These are phyloP conservation scores for Xylaria sp. DNA, from an alignment of 2,329 filamentous ascomycete genomes.

Conservation along the genomic window DNA sequence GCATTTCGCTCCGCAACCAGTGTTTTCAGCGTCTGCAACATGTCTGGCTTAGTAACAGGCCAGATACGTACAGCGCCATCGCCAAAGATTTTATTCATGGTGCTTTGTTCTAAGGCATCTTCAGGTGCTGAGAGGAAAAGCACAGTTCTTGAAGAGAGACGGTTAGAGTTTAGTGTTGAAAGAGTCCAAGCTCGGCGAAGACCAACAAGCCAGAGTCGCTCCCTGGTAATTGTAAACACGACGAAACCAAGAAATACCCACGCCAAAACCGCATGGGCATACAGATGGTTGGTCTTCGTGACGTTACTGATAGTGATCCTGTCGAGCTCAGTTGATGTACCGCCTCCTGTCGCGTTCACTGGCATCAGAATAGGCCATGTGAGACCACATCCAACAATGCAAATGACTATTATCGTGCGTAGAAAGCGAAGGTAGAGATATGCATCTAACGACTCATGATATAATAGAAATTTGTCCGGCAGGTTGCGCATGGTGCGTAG, in stretches of 20 bases:
- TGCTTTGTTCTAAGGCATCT: conserved; percentile 78
- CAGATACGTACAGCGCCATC: conserved; percentile 83
- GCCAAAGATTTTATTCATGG: conserved; percentile 81
- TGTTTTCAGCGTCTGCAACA: conserved; percentile 80
- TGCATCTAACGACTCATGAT: conserved; percentile 88
- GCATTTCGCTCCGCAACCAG: conserved; percentile 81
- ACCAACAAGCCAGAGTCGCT: conserved; percentile 93
- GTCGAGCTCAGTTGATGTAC: conserved; percentile 71
- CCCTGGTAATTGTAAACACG: conserved; percentile 88
- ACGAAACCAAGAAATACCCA: conserved; percentile 90
- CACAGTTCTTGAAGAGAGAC: conserved; percentile 90
- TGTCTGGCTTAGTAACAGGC: conserved; percentile 79
- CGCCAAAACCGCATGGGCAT: conserved; percentile 82
- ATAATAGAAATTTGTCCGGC: conserved; percentile 81
- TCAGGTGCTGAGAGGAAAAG: conserved; percentile 89
- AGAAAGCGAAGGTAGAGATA: conserved; percentile 91
- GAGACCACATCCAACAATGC: conserved; percentile 80
- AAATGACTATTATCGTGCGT: conserved; percentile 79
- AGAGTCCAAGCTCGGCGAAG: conserved; percentile 93
- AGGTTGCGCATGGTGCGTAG: conserved; percentile 55
- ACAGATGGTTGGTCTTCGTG: conserved; percentile 73
- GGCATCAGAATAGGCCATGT: conserved; percentile 89
- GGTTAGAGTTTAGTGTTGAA: conserved; percentile 82
- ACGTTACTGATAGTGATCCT: conserved; percentile 67
- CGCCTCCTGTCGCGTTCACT: conserved; percentile 84